Evolutionary conservation across 2,329 filamentous ascomycete species (phyloP).

Genomic region (Lasiodiplodia theobromae): DNA sequence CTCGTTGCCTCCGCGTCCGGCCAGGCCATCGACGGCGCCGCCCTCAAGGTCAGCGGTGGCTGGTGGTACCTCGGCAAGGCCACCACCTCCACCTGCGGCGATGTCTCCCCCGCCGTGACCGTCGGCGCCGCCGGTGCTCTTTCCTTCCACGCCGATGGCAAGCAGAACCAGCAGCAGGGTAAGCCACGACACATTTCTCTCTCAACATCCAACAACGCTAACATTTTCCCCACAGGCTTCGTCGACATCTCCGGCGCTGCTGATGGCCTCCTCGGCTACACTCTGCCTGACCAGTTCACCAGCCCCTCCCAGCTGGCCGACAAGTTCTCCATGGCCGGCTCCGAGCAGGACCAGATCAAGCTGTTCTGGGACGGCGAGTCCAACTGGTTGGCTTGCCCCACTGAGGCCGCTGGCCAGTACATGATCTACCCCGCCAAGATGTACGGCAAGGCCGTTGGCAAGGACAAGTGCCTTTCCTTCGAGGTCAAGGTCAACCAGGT

Average conservation of each 20-base stretch:
- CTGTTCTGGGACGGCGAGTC: neutral
- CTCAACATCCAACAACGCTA: too few relatives aligned
- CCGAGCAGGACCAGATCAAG: neutral
- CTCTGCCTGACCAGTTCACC: neutral
- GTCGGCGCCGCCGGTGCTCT: neutral
- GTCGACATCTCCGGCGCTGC: slow-evolving; percentile 17
- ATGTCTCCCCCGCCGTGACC: neutral
- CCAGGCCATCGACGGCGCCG: neutral
- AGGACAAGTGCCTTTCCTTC: slow-evolving; percentile 12
- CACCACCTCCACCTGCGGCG: slow-evolving; percentile 19
- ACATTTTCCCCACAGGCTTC: neutral
- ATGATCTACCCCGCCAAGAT: slow-evolving; percentile 1
- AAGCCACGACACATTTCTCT: too few relatives aligned
- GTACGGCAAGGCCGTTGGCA: slow-evolving; percentile 1
- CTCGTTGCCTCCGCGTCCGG: neutral
- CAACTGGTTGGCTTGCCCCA: slow-evolving; percentile 16
- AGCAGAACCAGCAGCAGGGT: slow-evolving; percentile 20
- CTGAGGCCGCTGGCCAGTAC: neutral
- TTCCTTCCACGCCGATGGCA: slow-evolving; percentile 1
- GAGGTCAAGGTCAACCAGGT: neutral
- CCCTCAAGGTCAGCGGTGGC: slow-evolving; percentile 8
- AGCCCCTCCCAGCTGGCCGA: neutral
- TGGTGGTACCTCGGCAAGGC: slow-evolving; percentile 14
- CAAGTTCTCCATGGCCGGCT: slow-evolving; percentile 8
- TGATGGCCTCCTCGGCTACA: slow-evolving; percentile 2